Evolutionary conservation across 2,329 filamentous ascomycete species (phyloP).

Genomic region (Penicillium sp.): DNA sequence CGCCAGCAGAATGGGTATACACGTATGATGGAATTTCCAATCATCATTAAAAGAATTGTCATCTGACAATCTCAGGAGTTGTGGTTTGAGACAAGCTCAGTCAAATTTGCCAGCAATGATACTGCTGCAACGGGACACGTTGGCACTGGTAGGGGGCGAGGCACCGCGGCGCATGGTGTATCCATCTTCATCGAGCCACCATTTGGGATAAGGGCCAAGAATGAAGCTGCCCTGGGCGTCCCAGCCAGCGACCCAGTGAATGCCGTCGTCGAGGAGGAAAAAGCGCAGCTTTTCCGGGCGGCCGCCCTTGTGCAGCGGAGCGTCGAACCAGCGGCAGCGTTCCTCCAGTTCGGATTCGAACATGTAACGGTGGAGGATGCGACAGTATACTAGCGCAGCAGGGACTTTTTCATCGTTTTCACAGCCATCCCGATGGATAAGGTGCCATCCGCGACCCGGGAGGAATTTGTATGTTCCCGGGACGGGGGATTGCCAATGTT

Average conservation of each 20-base stretch:
- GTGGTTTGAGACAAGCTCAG: slow-evolving; percentile 12
- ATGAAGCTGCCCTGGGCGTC: slow-evolving; percentile 52
- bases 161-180: slow-evolving; percentile 36
- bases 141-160: slow-evolving; percentile 35
- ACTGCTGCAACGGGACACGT: slow-evolving; percentile 39
- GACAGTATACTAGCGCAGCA: slow-evolving; percentile 48
- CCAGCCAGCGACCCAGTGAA: slow-evolving; percentile 53
- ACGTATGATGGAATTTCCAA: slow-evolving; percentile 8
- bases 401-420: slow-evolving; percentile 37
- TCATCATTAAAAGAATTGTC: slow-evolving; percentile 1
- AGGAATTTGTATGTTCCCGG: slow-evolving; percentile 53
- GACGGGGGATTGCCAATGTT: slow-evolving; percentile 51
- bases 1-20: slow-evolving; percentile 8
- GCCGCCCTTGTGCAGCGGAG: slow-evolving; percentile 40
- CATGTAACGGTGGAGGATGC: slow-evolving; percentile 51
- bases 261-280: slow-evolving; percentile 51
- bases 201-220: slow-evolving; percentile 52
- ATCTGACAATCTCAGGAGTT: neutral
- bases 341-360: slow-evolving; percentile 50
- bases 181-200: slow-evolving; percentile 47
- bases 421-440: slow-evolving; percentile 43
- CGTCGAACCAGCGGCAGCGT: slow-evolving; percentile 46
- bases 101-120: slow-evolving; percentile 32
- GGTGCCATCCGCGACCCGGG: slow-evolving; percentile 52
- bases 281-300: slow-evolving; percentile 45